Evolutionary conservation across 176 grass and related monocot genomes (phyloP), one percentile per base, ranked within the genome.

Genomic region (Tillandsia fasciculata): DNA sequence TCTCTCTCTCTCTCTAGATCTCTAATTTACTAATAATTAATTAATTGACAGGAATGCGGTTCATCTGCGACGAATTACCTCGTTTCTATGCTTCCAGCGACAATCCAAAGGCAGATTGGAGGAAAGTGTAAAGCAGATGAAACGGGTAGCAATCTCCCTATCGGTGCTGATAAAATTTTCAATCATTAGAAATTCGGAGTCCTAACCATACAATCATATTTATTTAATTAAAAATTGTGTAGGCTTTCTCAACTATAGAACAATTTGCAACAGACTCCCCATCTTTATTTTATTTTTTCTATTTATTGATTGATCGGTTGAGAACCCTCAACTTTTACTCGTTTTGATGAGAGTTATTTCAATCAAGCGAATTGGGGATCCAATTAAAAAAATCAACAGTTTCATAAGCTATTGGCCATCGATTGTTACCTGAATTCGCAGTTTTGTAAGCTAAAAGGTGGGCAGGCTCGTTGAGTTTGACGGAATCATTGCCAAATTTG

Each of bases 41-140:
- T 26, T 50, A 66, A 63, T 80, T 72, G 28, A 28, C 79, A 96
- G 88, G 88, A 96, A 58, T 87, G 78, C 50, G 56, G 86, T 79
- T 74, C 65, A 64, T 76, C 82, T 67, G 78, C 85, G 48, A 83
- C 79, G 74, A 86, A 70, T 17, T 76, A 87, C 27, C 77, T 85
- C 26, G 83, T 91, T 49, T 86, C 82, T 79, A 80, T 61, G 83
- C 91, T 96, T 80, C 91, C 91, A 17, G 85, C 77, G 80, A 83
- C 51, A 29, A 83, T 96, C 70, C 87, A 88, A 81, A 79, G 49
- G 53, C 80, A 61, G 9, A 48, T 67, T 29, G 53, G 53, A 70
- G 48, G 73, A 51, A 81, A 69, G 74, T 72, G 27, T 24, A 50
- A 48, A 48, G 28, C 76, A 8, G 48, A 67, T 42, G 12, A 26